Base-by-base conservation (phyloP, 2,329 filamentous ascomycete genomes). In the Epichloe baconii region DNA sequence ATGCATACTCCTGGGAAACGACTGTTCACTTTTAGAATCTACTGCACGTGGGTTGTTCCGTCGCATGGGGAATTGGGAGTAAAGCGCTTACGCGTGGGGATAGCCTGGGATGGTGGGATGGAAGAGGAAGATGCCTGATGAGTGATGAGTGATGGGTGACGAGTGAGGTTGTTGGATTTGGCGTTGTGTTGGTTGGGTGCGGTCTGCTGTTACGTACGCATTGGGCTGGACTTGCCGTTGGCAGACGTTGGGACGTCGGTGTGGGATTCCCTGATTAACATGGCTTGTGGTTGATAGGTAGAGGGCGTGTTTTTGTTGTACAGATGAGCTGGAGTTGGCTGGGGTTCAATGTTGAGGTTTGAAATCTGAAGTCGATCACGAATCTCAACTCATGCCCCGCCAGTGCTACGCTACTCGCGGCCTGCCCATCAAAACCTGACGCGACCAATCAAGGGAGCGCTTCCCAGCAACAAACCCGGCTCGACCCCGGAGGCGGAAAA, bases 51-150 rank as follows among this genome's bases (percentile, higher is more conserved):
- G 26, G 10, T 11, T 31, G 31, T 10, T 31, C 31, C 31, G 31
- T 31, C 2, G 17, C 34, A 7, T 10, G 12, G 7, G 36, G 5
- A 19, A 17, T 12, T 19, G 10, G n/a, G 35, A 12, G 17, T 21
- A 11, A n/a, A 34, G 43, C 3, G 35, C 76, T 62, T 81, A 89
- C 68, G 90, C 90, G 58, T 93, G 83, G 31, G 90, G 88, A 64
- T 95, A 95, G 54, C 85, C 84, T 1, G 88, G 79, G 57, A 96
- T 84, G 14, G 79, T 81, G 7, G 90, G 90, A 64, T 95, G 88
- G 69, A 90, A 95, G 64, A 94, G 64, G 68, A 90, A 95, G 63
- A 95, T 85, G 58, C 89, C 88, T 95, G 3, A 19, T 23, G 21
- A 17, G 42, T 15, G 14, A 4, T n/a, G 5, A 15, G 23, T 26